These are phyloP conservation scores for Rhynchospora pubera DNA, from an alignment of 176 grass and related monocot genomes.

Conservation along the genomic window DNA sequence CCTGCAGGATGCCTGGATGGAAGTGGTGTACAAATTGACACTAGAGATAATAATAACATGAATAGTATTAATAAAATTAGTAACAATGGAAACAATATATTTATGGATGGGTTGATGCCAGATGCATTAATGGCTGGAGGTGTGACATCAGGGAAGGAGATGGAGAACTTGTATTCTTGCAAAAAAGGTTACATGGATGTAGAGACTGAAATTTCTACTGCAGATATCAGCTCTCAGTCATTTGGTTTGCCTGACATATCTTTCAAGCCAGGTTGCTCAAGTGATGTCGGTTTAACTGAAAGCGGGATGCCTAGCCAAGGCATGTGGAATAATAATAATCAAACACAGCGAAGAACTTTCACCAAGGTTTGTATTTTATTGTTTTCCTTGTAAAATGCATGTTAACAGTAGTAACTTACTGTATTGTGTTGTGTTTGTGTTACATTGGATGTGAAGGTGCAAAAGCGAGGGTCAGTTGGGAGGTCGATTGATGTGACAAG, in stretches of 20 bases:
- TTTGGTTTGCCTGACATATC: conserved; percentile 75
- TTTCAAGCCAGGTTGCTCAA: conserved; percentile 86
- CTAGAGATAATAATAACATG: conserved; percentile 42
- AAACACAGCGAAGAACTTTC: conserved; percentile 79
- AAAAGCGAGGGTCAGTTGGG: conserved; percentile 96
- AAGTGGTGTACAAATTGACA: conserved; percentile 62
- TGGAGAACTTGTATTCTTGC: conserved; percentile 59
- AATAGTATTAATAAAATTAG: conserved; percentile 17
- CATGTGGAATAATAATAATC: conserved; percentile 57
- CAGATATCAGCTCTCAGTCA: conserved; percentile 89
- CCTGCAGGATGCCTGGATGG: conserved; percentile 66
- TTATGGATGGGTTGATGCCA: conserved; percentile 63
- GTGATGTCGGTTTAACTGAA: conserved; percentile 66
- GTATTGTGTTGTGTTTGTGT: not conserved
- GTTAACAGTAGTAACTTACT: conserved; percentile 3
- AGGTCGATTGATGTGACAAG: conserved; percentile 90
- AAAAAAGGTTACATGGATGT: conserved; percentile 68
- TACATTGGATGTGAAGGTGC: conserved; percentile 62
- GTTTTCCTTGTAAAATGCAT: not conserved
- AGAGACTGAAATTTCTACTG: conserved; percentile 86
- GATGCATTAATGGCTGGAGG: conserved; percentile 77
- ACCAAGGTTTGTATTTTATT: conserved; percentile 65
- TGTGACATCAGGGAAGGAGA: conserved; percentile 60
- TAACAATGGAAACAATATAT: conserved; percentile 10
- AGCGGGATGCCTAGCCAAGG: conserved; percentile 55